These are phyloP conservation scores for Hypomyces perniciosus DNA, from an alignment of 2,329 filamentous ascomycete genomes.

Conservation along the genomic window DNA sequence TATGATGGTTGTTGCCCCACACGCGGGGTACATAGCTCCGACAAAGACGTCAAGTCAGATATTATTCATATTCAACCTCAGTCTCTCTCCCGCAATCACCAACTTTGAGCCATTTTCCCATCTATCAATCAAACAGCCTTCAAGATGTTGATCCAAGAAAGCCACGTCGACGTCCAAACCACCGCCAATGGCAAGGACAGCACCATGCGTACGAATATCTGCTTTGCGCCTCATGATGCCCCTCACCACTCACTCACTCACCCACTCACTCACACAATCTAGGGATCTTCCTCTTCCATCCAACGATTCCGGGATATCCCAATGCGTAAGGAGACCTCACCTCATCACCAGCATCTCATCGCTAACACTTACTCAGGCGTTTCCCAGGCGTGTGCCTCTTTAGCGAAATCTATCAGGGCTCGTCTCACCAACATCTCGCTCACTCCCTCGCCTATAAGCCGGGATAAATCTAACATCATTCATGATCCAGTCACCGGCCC, in stretches of 20 bases:
- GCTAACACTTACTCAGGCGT: slow-evolving; percentile 32
- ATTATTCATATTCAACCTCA: too few species aligned
- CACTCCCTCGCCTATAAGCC: slow-evolving; percentile 2
- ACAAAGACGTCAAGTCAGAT: too few species aligned
- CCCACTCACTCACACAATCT: background rate
- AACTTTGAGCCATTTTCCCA: too few species aligned
- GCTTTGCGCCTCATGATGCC: background rate
- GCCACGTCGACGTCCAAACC: slow-evolving; percentile 44
- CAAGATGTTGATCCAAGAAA: slow-evolving; percentile 50
- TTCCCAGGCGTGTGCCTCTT: slow-evolving; percentile 87
- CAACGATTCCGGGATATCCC: slow-evolving; percentile 76
- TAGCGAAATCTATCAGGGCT: slow-evolving; percentile 94
- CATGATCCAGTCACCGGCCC: slow-evolving; percentile 69
- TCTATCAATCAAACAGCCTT: slow-evolving; percentile 30
- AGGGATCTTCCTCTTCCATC: slow-evolving; percentile 90
- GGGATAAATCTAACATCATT: background rate
- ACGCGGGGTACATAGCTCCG: too few species aligned
- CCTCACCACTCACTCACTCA: slow-evolving; percentile 7
- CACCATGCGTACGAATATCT: slow-evolving; percentile 41
- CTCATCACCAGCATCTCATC: too few species aligned
- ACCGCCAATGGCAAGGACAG: slow-evolving; percentile 48
- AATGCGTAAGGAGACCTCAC: slow-evolving; percentile 55
- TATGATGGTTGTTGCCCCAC: too few species aligned
- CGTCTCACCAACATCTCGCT: slow-evolving; percentile 7
- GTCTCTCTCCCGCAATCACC: too few species aligned